Conservation (phyloP, 2,329 filamentous ascomycete genomes). For the Piedraia hortae region DNA sequence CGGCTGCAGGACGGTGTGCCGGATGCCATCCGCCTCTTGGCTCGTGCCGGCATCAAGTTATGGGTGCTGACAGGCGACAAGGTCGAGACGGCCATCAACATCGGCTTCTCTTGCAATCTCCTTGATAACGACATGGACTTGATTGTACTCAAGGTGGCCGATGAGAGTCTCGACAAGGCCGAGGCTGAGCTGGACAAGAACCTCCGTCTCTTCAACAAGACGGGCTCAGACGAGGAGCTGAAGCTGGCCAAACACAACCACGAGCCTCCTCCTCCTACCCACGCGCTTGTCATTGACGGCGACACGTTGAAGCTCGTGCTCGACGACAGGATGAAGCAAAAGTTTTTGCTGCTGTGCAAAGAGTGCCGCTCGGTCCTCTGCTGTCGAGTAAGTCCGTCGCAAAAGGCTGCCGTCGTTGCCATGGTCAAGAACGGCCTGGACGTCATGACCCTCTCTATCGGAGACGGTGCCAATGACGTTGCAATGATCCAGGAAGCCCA, state of each 20-base stretch:
- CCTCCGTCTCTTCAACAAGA: constrained; percentile 46
- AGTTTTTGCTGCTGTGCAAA: constrained; percentile 85
- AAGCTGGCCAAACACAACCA: constrained; percentile 54
- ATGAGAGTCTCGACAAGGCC: constrained; percentile 36
- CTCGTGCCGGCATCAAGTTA: constrained; percentile 83
- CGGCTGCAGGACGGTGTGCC: constrained; percentile 88
- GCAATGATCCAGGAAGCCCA: constrained; percentile 96
- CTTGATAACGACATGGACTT: constrained; percentile 96
- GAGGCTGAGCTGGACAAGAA: constrained; percentile 48
- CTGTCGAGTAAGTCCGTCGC: constrained; percentile 85
- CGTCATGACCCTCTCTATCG: constrained; percentile 84
- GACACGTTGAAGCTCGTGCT: constrained; percentile 77
- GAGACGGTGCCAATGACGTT: constrained; percentile 85
- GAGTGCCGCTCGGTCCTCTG: constrained; percentile 91
- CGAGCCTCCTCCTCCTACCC: constrained; percentile 59
- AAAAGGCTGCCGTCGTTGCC: constrained; percentile 87
- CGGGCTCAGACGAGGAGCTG: constrained; percentile 64
- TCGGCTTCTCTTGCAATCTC: constrained; percentile 94
- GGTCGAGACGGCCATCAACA: constrained; percentile 97
- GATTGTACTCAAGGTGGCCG: constrained; percentile 62
- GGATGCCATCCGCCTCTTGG: constrained; percentile 76
- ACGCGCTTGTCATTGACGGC: constrained; percentile 83
- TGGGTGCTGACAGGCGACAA: constrained; percentile 98
- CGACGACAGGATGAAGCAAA: constrained; percentile 57
- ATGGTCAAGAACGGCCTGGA: constrained; percentile 90